phyloP scores from a whole-genome alignment of 2,329 filamentous ascomycete species.

The Fusarium buharicum region DNA sequence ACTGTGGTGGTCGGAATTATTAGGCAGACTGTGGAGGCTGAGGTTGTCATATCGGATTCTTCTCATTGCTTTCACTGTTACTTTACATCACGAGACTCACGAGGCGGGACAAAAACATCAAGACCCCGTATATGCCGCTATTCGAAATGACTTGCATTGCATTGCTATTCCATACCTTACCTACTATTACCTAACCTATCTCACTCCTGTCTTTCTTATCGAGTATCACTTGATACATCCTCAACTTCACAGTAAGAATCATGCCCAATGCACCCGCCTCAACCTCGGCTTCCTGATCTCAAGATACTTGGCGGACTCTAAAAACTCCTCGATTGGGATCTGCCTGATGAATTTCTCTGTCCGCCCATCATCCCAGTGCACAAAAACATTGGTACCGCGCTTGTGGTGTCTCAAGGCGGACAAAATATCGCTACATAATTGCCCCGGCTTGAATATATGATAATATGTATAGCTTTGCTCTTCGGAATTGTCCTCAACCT shows the following conservation, averaged over 20 bases:
- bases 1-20: conserved; percentile 26
- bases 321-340: conserved; percentile 40
- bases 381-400: conserved; percentile 40
- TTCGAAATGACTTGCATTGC: not conserved
- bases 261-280: conserved; percentile 40
- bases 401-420: conserved; percentile 42
- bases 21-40: conserved; percentile 40
- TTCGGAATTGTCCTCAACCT: conserved; percentile 38
- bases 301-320: conserved; percentile 30
- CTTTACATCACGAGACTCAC: conserved; percentile 20
- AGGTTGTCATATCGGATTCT: conserved; percentile 23
- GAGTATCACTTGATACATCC: conserved; percentile 15
- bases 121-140: conserved; percentile 18
- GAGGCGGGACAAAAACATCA: conserved; percentile 1
- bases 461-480: conserved; percentile 27
- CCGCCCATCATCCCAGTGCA: conserved; percentile 45
- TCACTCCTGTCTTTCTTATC: not conserved
- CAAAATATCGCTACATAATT: conserved; percentile 34
- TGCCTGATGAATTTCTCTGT: conserved; percentile 38
- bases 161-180: not conserved
- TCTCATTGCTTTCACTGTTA: conserved; percentile 7
- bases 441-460: conserved; percentile 33
- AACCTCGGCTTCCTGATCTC: conserved; percentile 41
- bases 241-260: conserved; percentile 4
- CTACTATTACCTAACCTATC: not conserved